Base-by-base conservation (phyloP, 2,329 filamentous ascomycete genomes). In the Cladosporium sp. region DNA sequence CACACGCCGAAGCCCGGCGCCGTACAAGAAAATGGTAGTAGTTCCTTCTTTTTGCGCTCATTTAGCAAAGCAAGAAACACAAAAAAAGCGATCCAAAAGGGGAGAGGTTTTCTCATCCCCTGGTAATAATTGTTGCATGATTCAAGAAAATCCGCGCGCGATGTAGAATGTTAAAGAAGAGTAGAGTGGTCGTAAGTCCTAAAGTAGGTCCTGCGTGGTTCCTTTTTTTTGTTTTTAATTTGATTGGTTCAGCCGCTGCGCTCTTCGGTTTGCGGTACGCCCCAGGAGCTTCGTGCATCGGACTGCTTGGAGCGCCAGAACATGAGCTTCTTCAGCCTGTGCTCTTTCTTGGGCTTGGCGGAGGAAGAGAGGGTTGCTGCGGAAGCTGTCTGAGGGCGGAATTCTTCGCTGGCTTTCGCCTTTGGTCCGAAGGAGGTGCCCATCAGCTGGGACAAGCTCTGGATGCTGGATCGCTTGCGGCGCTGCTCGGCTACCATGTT, bases 401-500 rank as follows among this genome's bases (percentile, higher is more conserved):
- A 60, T 14, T 66, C 57, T n/a, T 71, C 66, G 41, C 63, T 36
- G 32, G 58, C 65, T 32, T 57, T 65, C 15, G 65, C 21, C 11
- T 59, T 66, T 14, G 66, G 55, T 10, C 88, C 89, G 71, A 92
- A 90, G 3, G 88, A 88, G 70, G 87, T 89, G 76, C 88, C 91
- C 73, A 93, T 90, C 47, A 94, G 82, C 59, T 91, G 87, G 70
- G 90, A 92, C 34, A 94, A 81, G 73, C 91, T 93, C 34, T 88
- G 90, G 69, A 94, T 85, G 74, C 91, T 93, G 4, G 89, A 90
- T 64, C 91, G 86, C 73, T 92, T 88, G 51, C 88, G 87, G 26
- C 88, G 89, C 68, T 89, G 89, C 52, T 77, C 75, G 30, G 80
- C 77, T 21, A 70, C 65, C 11, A 67, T 61, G 26, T 74, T 69